Conservation (phyloP, 2,329 filamentous ascomycete species). For the Lasiodiplodia sp. region DNA sequence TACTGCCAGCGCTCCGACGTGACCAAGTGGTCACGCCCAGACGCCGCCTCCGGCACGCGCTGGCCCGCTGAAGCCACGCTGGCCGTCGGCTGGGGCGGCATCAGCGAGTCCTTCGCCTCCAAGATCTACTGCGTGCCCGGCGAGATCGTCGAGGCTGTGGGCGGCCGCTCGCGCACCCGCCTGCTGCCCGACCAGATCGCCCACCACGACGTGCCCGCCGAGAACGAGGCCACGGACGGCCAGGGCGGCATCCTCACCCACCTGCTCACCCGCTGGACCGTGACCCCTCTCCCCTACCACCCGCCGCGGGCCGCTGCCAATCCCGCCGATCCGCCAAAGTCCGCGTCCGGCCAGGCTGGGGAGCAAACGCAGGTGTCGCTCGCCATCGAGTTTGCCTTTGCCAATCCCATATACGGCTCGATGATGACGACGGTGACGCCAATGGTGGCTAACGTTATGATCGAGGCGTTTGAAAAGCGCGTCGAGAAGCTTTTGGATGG, state of each 20-base stretch:
- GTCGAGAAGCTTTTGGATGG: conserved; percentile 64
- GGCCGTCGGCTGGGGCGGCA: conserved; percentile 82
- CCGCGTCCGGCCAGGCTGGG: conserved; percentile 35
- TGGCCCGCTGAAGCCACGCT: conserved; percentile 81
- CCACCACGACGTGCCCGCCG: conserved; percentile 19
- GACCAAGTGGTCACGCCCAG: conserved; percentile 72
- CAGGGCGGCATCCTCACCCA: conserved; percentile 65
- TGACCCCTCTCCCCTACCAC: conserved; percentile 60
- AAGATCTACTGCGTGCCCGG: conserved; percentile 77
- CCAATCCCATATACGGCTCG: conserved; percentile 85
- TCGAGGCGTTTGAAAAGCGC: conserved; percentile 88
- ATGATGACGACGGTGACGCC: conserved; percentile 83
- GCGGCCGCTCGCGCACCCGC: conserved; percentile 34
- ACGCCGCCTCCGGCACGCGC: conserved; percentile 54
- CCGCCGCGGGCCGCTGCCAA: conserved; percentile 43
- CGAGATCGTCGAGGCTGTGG: conserved; percentile 41
- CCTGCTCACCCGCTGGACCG: conserved; percentile 73
- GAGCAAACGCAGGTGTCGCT: conserved; percentile 76
- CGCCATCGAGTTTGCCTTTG: conserved; percentile 81
- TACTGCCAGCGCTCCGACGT: conserved; percentile 83
- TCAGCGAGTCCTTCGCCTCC: conserved; percentile 85
- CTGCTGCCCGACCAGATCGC: conserved; percentile 21
- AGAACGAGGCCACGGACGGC: conserved; percentile 10
- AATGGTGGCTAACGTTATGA: conserved; percentile 86
- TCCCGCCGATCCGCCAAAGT: conserved; percentile 34